phyloP scores from a whole-genome alignment of 2,329 filamentous ascomycete genomes.

The Colletotrichum eremochloae region DNA sequence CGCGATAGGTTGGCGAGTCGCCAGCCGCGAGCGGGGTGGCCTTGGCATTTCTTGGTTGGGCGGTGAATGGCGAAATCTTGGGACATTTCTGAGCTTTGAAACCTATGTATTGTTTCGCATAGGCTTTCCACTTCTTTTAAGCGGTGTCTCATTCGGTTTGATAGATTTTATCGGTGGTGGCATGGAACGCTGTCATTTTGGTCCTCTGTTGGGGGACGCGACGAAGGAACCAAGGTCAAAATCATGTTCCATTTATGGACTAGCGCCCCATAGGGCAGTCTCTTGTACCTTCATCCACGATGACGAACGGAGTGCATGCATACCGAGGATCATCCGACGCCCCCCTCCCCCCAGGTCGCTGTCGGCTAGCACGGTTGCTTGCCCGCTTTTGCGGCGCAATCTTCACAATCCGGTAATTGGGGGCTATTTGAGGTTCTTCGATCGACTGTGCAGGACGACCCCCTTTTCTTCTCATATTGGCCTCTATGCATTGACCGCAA shows the following conservation, averaged over 20 bases:
- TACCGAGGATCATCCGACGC: constrained; percentile 29
- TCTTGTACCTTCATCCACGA: neutral
- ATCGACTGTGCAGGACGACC: neutral
- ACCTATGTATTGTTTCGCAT: rapidly evolving
- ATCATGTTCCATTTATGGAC: constrained; percentile 20
- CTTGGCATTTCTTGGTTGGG: neutral
- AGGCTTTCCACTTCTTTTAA: neutral
- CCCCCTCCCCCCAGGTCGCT: neutral
- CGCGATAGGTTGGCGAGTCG: constrained; percentile 17
- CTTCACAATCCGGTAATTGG: neutral
- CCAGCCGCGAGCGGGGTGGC: neutral
- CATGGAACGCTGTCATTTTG: constrained; percentile 4
- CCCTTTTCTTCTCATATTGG: neutral
- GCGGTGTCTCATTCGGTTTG: neutral
- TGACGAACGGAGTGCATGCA: constrained; percentile 15
- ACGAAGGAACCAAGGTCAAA: constrained; percentile 14
- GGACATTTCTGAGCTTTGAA: neutral
- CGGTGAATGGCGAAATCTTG: too few relatives aligned
- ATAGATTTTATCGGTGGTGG: neutral
- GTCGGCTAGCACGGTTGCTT: constrained; percentile 1
- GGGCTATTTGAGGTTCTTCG: neutral
- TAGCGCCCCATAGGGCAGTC: neutral
- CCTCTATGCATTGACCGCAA: neutral
- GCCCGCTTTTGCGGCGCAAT: neutral
- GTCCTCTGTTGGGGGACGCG: constrained; percentile 31